Percentiles rank a stretch among this genome's conserved stretches.
Conservation (phyloP, 495 filamentous ascomycete species). For the Copromyces sp. region DNA sequence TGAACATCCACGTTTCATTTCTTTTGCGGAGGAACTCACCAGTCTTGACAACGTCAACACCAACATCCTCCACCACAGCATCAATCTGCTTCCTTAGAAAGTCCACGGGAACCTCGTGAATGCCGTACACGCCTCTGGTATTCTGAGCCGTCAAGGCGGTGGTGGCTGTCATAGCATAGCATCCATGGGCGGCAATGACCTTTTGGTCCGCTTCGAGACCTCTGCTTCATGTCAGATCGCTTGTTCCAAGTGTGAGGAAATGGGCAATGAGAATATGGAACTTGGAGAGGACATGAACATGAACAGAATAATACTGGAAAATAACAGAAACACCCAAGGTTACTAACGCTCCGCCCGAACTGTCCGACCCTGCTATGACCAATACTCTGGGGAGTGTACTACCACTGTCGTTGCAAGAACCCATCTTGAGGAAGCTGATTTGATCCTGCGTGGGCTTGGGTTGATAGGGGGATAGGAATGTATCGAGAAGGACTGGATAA, state of each 20-base stretch:
- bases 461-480: background rate
- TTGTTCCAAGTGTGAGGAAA: constrained; percentile 2
- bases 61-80: constrained; percentile 72
- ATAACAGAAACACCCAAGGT: background rate
- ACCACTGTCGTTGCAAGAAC: background rate
- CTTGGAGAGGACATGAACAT: background rate
- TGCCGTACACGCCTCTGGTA: constrained; percentile 70
- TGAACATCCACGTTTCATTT: background rate
- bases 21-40: constrained; percentile 40
- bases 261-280: background rate
- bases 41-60: constrained; percentile 82
- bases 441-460: background rate
- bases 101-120: constrained; percentile 65
- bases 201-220: constrained; percentile 97
- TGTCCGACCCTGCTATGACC: constrained; percentile 83
- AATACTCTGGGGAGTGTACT: constrained; percentile 41
- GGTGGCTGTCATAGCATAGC: constrained; percentile 94
- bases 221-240: constrained; percentile 31
- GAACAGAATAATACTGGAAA: background rate
- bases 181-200: constrained; percentile 80
- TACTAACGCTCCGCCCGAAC: constrained; percentile 79
- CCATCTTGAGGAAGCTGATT: background rate
- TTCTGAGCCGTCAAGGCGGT: constrained; percentile 94
- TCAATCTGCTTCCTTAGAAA: constrained; percentile 82
- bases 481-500: background rate